Percentiles rank a stretch among this genome's conserved stretches.
Evolutionary conservation across 2,329 filamentous ascomycete genomes (phyloP).

Genomic region (Dryadomyces sulphureus): DNA sequence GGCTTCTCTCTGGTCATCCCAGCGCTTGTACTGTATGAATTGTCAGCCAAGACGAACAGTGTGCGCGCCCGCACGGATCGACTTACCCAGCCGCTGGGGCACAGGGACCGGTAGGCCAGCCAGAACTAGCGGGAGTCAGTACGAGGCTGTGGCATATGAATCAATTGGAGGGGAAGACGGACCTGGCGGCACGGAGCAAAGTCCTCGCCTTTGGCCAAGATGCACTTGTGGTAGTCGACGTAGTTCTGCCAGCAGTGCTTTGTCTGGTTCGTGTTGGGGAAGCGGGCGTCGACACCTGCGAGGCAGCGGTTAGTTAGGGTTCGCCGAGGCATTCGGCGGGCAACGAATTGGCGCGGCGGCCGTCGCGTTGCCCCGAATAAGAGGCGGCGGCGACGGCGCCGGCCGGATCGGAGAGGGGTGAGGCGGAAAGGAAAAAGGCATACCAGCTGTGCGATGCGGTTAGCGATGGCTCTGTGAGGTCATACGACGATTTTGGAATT

Average conservation of each 20-base stretch:
- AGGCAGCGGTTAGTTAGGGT: background rate
- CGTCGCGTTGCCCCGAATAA: background rate
- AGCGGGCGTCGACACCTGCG: slow-evolving; percentile 92
- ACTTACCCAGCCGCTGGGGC: slow-evolving; percentile 65
- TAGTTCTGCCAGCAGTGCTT: slow-evolving; percentile 99
- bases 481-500: slow-evolving; percentile 10
- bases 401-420: no score
- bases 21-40: slow-evolving; percentile 52
- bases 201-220: slow-evolving; percentile 95
- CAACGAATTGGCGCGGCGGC: no score
- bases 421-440: no score
- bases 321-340: background rate
- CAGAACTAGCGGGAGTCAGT: slow-evolving; percentile 56
- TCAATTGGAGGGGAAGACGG: slow-evolving; percentile 14
- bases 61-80: background rate
- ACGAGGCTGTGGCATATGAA: background rate
- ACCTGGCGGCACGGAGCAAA: slow-evolving; percentile 96
- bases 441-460: slow-evolving; percentile 10
- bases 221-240: slow-evolving; percentile 99
- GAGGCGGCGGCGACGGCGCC: no score
- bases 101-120: slow-evolving; percentile 91
- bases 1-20: slow-evolving; percentile 85
- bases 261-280: slow-evolving; percentile 95
- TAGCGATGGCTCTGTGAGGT: slow-evolving; percentile 6
- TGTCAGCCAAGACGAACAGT: background rate